phyloP scores from a whole-genome alignment of 1,284 basidiomycete species.

The Fereydounia khargensis region DNA sequence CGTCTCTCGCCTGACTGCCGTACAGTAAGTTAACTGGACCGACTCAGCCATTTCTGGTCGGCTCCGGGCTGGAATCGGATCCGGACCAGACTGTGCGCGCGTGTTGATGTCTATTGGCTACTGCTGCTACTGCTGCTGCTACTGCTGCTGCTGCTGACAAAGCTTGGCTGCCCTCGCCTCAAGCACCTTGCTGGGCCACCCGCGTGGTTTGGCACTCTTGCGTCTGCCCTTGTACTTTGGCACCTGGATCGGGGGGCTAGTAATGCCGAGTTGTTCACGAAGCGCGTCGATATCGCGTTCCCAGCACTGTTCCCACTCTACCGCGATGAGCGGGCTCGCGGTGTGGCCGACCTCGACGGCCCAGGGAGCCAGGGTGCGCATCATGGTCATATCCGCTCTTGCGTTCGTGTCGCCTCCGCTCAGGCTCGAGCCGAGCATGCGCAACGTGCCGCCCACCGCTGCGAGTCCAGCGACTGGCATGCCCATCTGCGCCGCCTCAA shows the following conservation, averaged over 20 bases:
- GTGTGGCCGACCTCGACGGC: slow-evolving; percentile 76
- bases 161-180: slow-evolving; percentile 24
- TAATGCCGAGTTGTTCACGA: slow-evolving; percentile 74
- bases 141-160: slow-evolving; percentile 3
- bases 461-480: slow-evolving; percentile 84
- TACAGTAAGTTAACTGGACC: no score
- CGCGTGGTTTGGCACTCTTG: slow-evolving; percentile 21
- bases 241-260: slow-evolving; percentile 35
- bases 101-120: no score
- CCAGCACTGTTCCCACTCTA: slow-evolving; percentile 97
- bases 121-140: slow-evolving; percentile 4
- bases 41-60: no score
- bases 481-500: slow-evolving; percentile 89
- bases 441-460: slow-evolving; percentile 67
- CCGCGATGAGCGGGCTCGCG: slow-evolving; percentile 73
- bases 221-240: slow-evolving; percentile 37
- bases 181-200: slow-evolving; percentile 49
- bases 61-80: no score
- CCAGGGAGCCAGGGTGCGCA: slow-evolving; percentile 60
- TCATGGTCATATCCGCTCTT: slow-evolving; percentile 11
- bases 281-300: slow-evolving; percentile 75
- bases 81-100: no score
- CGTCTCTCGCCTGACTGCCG: no score
- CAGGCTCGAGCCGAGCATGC: slow-evolving; percentile 29
- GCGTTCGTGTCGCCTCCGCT: slow-evolving; percentile 54